phyloP scores from a whole-genome alignment of 371 early-diverging fungal species.

The Rhizopus delemar region DNA sequence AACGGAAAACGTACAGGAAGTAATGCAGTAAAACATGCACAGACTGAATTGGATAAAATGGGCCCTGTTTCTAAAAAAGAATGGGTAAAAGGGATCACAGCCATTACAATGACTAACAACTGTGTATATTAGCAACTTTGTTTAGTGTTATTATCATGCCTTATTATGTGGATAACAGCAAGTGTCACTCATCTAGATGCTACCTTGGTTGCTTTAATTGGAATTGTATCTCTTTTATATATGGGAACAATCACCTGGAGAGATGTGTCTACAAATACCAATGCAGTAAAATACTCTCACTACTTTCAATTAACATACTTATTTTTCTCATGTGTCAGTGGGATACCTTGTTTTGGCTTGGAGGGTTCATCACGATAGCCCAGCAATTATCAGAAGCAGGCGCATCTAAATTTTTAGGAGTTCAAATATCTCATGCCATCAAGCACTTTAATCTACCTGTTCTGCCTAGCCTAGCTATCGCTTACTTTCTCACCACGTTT shows the following conservation, averaged over 20 bases:
- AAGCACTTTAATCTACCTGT: constrained; percentile 35
- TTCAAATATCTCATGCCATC: constrained; percentile 48
- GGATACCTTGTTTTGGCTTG: constrained; percentile 84
- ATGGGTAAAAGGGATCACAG: constrained; percentile 15
- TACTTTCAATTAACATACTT: constrained; percentile 40
- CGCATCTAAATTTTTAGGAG: constrained; percentile 65
- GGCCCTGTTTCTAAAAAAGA: constrained; percentile 23
- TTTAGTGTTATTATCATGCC: constrained; percentile 53
- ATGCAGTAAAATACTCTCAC: constrained; percentile 53
- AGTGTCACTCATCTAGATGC: constrained; percentile 65
- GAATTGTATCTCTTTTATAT: constrained; percentile 56
- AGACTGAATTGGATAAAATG: constrained; percentile 27
- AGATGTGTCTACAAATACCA: constrained; percentile 66
- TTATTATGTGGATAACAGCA: constrained; percentile 69
- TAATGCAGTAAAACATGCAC: constrained; percentile 24
- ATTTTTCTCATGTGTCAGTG: constrained; percentile 63
- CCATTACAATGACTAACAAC: background rate
- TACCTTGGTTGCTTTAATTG: constrained; percentile 69
- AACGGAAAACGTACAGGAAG: constrained; percentile 22
- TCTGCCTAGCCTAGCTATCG: constrained; percentile 50
- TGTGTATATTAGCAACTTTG: constrained; percentile 52
- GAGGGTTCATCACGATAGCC: constrained; percentile 77
- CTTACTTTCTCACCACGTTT: constrained; percentile 72
- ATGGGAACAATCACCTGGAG: constrained; percentile 69
- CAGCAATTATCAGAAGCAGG: constrained; percentile 71